phyloP scores from a whole-genome alignment of 2,329 filamentous ascomycete species.

The Phoma sp. region DNA sequence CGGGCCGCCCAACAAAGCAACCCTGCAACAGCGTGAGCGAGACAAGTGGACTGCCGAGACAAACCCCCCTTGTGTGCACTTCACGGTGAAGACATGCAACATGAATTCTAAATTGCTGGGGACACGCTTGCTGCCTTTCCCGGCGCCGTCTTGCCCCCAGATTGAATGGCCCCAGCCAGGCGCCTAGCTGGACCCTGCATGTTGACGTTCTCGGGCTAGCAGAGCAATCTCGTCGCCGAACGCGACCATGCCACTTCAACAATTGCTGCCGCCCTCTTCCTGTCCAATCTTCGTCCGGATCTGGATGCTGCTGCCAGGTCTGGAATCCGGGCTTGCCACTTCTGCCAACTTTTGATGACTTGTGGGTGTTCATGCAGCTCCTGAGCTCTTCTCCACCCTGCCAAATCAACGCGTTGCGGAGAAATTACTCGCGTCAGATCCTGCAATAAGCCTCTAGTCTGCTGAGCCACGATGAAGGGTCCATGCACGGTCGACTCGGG shows the following conservation, averaged over 20 bases:
- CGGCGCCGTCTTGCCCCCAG: constrained; percentile 3
- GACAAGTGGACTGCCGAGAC: not conserved
- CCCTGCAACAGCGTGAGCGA: constrained; percentile 3
- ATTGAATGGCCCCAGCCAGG: not conserved
- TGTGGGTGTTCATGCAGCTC: constrained; percentile 15
- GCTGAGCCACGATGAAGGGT: constrained; percentile 14
- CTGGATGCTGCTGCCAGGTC: constrained; percentile 5
- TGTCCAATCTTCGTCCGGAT: constrained; percentile 4
- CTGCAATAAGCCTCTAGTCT: constrained; percentile 18
- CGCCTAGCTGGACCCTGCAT: constrained; percentile 14
- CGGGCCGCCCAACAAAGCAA: constrained; percentile 8
- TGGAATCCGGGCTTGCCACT: not conserved
- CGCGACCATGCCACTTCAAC: constrained; percentile 2
- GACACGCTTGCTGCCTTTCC: not conserved
- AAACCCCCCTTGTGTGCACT: not conserved
- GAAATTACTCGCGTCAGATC: constrained; percentile 20
- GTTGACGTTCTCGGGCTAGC: constrained; percentile 5
- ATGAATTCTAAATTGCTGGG: not conserved
- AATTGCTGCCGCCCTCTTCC: not conserved
- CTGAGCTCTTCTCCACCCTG: constrained; percentile 12
- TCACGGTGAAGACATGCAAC: not conserved
- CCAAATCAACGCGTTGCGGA: constrained; percentile 13
- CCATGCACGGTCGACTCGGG: constrained; percentile 1
- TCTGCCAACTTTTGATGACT: not conserved
- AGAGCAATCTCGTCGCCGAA: constrained; percentile 2